Conservation (phyloP, 768 basidiomycete genomes). For the Mrakia gelida region DNA sequence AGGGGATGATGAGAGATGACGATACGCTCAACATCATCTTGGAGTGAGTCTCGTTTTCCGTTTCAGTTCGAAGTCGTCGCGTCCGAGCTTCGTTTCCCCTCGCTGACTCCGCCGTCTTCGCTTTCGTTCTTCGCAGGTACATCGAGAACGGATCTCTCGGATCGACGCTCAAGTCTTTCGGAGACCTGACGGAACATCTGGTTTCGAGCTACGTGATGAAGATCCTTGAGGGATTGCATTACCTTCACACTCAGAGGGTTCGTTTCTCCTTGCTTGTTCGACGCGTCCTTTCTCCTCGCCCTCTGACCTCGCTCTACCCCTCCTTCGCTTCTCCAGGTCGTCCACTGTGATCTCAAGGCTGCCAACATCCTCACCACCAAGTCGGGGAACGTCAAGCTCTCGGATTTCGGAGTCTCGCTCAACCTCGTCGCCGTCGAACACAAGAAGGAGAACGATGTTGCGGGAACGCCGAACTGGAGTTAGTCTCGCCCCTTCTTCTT, state of each 20-base stretch:
- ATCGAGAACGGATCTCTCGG: constrained; percentile 94
- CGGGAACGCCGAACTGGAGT: constrained; percentile 95
- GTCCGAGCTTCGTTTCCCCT: neutral
- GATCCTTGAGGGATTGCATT: constrained; percentile 91
- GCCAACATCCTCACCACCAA: constrained; percentile 99
- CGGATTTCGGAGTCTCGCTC: constrained; percentile 95
- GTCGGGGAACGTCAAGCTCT: constrained; percentile 93
- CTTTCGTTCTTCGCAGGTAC: constrained; percentile 55
- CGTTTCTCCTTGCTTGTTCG: neutral
- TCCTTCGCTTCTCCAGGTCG: constrained; percentile 55
- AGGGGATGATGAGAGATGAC: constrained; percentile 87
- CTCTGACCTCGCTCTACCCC: too few relatives aligned
- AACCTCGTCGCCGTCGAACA: constrained; percentile 78
- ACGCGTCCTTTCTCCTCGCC: neutral
- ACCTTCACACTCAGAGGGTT: constrained; percentile 68
- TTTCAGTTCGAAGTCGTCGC: neutral
- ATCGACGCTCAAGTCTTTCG: constrained; percentile 87
- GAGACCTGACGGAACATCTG: constrained; percentile 84
- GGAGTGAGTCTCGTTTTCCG: constrained; percentile 59
- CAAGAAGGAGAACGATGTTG: constrained; percentile 55
- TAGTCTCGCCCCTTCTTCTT: constrained; percentile 34
- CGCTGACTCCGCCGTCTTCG: too few relatives aligned
- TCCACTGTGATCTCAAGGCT: constrained; percentile 97
- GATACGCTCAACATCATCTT: constrained; percentile 86
- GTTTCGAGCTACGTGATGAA: constrained; percentile 92